These are phyloP conservation scores for Gentiana dahurica DNA, from an alignment of 257 asterid species.

Conservation along the genomic window DNA sequence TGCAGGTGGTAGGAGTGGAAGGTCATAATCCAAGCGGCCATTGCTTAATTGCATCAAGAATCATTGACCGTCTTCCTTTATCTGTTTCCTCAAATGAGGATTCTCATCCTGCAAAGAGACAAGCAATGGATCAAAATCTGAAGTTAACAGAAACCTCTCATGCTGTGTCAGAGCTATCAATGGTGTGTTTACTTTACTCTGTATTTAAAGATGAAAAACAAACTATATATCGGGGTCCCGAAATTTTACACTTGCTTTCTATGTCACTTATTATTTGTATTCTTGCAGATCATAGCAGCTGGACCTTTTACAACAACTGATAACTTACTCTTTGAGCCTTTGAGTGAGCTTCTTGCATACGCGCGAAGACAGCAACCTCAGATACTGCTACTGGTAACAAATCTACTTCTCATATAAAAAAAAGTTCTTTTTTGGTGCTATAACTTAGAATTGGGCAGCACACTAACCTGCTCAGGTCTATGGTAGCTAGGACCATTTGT, in stretches of 20 bases:
- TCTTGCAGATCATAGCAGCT: slow-evolving; percentile 78
- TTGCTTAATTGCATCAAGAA: slow-evolving; percentile 79
- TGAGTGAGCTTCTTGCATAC: slow-evolving; percentile 74
- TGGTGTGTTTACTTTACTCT: slow-evolving; percentile 38
- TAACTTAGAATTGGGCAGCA: slow-evolving; percentile 7
- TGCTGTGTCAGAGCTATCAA: slow-evolving; percentile 44
- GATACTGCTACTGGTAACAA: slow-evolving; percentile 66
- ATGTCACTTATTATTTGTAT: background rate
- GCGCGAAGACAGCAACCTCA: slow-evolving; percentile 93
- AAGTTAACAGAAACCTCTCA: slow-evolving; percentile 27
- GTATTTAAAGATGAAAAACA: too few relatives aligned
- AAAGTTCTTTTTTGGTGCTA: background rate
- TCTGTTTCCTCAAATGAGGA: slow-evolving; percentile 36
- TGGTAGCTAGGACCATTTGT: slow-evolving; percentile 84
- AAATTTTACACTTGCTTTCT: slow-evolving; percentile 5
- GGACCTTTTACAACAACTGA: slow-evolving; percentile 92
- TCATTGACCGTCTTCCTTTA: slow-evolving; percentile 53
- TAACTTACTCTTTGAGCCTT: slow-evolving; percentile 81
- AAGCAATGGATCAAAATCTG: slow-evolving; percentile 39
- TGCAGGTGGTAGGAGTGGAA: slow-evolving; percentile 83
- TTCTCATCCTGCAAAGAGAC: slow-evolving; percentile 57
- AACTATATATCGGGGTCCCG: background rate
- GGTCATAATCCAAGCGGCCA: slow-evolving; percentile 99
- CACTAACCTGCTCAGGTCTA: slow-evolving; percentile 24
- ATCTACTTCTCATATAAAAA: slow-evolving; percentile 3